These are phyloP conservation scores for Sindora glabra DNA, from an alignment of 306 rosid genomes.

Conservation along the genomic window DNA sequence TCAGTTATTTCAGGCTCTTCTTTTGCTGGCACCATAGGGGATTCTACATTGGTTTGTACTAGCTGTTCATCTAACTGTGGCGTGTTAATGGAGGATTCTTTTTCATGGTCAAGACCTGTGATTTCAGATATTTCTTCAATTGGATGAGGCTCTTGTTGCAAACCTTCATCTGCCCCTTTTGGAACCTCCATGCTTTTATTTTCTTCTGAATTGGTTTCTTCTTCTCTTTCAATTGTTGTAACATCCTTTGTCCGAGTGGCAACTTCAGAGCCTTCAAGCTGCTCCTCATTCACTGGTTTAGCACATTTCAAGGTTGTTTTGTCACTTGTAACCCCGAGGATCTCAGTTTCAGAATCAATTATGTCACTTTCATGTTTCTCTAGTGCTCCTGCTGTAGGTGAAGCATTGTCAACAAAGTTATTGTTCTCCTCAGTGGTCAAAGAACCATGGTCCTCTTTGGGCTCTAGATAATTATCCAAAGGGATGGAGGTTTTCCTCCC, in stretches of 20 bases:
- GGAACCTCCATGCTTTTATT: background rate
- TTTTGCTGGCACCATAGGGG: too few species aligned
- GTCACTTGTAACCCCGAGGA: background rate
- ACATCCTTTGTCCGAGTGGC: background rate
- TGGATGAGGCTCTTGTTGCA: too few species aligned
- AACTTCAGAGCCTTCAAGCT: background rate
- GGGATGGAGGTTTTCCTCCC: background rate
- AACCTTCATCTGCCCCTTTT: background rate
- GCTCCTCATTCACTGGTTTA: conserved; percentile 11
- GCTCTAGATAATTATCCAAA: conserved; percentile 2
- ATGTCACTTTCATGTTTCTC: background rate
- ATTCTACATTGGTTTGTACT: too few species aligned
- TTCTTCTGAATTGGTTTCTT: background rate
- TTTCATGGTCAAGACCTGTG: too few species aligned
- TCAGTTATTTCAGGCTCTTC: too few species aligned
- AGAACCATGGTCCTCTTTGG: background rate
- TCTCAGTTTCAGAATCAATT: background rate
- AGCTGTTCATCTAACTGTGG: background rate
- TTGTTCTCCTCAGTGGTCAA: background rate
- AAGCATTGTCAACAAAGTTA: background rate
- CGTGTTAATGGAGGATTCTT: too few species aligned
- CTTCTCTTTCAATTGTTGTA: background rate
- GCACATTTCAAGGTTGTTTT: conserved; percentile 10
- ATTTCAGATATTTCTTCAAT: too few species aligned
- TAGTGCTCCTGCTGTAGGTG: background rate